Base-by-base conservation (phyloP, 371 early-diverging fungal genomes). In the Hamiltosporidium tvaerminnensis region DNA sequence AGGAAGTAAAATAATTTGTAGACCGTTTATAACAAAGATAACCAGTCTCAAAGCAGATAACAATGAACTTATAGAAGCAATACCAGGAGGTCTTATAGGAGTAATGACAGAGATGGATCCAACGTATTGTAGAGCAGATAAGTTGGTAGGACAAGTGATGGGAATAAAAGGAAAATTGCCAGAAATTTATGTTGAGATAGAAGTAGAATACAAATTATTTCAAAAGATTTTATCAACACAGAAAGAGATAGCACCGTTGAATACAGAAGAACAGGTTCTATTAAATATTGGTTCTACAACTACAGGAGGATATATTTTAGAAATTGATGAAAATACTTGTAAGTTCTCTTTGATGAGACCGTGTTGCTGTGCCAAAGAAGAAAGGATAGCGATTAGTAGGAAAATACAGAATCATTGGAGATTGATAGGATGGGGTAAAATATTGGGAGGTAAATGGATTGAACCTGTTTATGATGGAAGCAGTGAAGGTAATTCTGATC, bases 41-140 rank as follows among this genome's bases (percentile, higher is more conserved):
- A 79, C 90, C 50, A 83, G 91, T 4, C 83, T 99, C 53, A 83
- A 86, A 65, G 89, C 98, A 37, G 98, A 99, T 76, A 77, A 80
- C 58, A 96, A 94, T 80, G 80, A 83, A 60, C 82, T 99, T 52
- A 82, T 90, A 74, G 90, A 91, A 80, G 99, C 97, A 49, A 90
- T 93, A 63, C 96, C 99, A 33, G 99, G 99, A 66, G 99, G 99
- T 66, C 83, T 99, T 57, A 96, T 99, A 71, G 96, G 93, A 82
- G 95, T 99, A 57, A 97, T 98, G 64, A 97, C 99, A 38, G 82
- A 85, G 69, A 84, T 97, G 76, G 99, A 99, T 81, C 98, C 99
- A 39, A 87, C 89, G 10, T 83, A 93, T 52, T 95, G 95, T 81
- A 87, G 94, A 81, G 91, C 88, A 59, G 97, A 99, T 83, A 88